Base-by-base conservation (phyloP, 1,284 basidiomycete genomes). In the Abortiporus biennis region DNA sequence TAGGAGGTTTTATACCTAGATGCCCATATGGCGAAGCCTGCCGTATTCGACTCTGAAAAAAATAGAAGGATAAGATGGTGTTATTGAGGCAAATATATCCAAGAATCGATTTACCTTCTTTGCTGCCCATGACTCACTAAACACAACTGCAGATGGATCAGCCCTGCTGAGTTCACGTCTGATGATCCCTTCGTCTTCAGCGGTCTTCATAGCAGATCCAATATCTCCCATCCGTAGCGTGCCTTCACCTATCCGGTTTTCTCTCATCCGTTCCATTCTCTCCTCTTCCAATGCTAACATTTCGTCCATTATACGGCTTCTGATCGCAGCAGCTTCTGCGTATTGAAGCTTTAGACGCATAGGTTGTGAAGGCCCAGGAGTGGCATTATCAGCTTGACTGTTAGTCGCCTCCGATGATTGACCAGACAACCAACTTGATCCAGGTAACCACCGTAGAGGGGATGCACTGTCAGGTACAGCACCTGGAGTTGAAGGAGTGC, bases 241-340 rank as follows among this genome's bases (percentile, higher is more conserved):
- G 27, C 73, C 73, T 45, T 81, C 78, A 12, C 70, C 72, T 35
- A 78, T 69, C 12, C 70, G 65, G 43, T 71, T 76, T 50, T 85
- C 80, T 44, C 83, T 81, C 95, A 98, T 99, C 12, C 94, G 78
- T 44, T 86, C 79, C 82, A 99, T 95, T 19, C 95, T 78, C 63
- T 98, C 92, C 58, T 99, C 94, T 63, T 99, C 95, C 20, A 99
- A 69, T 30, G 90, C 75, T 56, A 97, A 75, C 95, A 99, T 99
- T 71, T 99, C 95, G 55, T 89, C 81, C 96, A 99, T 99, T 55
- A 99, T 99, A 20, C 93, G 76, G 54, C 93, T 89, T 12, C 91
- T 78, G 52, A 99, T 99, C 1, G 87, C 87, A 0, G 89, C 76
- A 1, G 92, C 92, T 60, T 96, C 90, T 1, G 81, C 70, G 11